Conservation (phyloP, 2,329 filamentous ascomycete genomes). For the Colletotrichum sublineola region DNA sequence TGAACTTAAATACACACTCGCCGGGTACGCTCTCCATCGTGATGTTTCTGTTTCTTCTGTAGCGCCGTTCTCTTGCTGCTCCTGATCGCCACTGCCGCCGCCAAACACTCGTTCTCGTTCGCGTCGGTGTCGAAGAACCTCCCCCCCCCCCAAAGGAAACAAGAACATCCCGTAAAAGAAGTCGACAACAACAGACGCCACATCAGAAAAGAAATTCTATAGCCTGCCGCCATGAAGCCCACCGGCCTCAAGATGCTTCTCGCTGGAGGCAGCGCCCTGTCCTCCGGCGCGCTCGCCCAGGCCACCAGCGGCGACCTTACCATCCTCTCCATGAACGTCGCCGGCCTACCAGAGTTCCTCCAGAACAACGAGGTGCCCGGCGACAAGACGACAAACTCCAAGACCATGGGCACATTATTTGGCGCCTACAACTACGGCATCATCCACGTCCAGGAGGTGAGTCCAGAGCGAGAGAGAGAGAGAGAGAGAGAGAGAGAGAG, state of each 20-base stretch:
- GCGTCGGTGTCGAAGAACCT: background rate
- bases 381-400: constrained; percentile 71
- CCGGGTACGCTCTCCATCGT: background rate
- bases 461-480: constrained; percentile 29
- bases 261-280: constrained; percentile 24
- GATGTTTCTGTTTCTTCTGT: too few species aligned
- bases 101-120: background rate
- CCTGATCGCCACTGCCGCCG: background rate
- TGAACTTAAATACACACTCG: constrained; percentile 5
- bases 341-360: constrained; percentile 68
- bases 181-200: background rate
- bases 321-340: constrained; percentile 70
- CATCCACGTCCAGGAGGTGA: constrained; percentile 74
- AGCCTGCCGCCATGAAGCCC: constrained; percentile 25
- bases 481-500: constrained; percentile 29
- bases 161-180: background rate
- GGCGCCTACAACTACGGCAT: constrained; percentile 70
- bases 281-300: constrained; percentile 28
- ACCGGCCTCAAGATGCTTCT: constrained; percentile 34
- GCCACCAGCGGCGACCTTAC: constrained; percentile 58
- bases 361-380: constrained; percentile 73
- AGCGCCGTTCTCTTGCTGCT: background rate
- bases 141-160: background rate
- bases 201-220: background rate
- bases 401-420: constrained; percentile 68